Percentiles rank a stretch among this genome's conserved stretches.
phyloP scores from a whole-genome alignment of 371 early-diverging fungal genomes.

The Funneliformis caledonium region DNA sequence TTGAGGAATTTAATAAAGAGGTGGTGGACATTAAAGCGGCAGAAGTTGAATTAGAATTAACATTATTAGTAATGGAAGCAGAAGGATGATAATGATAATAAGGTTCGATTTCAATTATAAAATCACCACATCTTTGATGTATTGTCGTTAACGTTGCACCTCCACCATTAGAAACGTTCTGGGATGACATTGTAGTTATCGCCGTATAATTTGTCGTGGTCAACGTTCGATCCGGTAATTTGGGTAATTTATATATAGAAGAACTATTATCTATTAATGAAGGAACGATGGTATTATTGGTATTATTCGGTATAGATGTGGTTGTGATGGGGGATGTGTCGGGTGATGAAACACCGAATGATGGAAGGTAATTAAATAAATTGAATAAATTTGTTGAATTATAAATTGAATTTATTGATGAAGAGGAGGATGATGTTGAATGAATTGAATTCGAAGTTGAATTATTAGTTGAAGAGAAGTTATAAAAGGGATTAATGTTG shows the following conservation, averaged over 20 bases:
- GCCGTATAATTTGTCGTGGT: not conserved
- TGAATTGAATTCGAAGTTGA: not conserved
- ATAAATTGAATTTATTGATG: not conserved
- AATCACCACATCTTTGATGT: constrained; percentile 30
- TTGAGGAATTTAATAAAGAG: not conserved
- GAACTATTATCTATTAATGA: not conserved
- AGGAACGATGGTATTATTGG: not conserved
- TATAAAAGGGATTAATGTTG: not conserved
- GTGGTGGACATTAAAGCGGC: not conserved
- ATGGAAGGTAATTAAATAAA: not conserved
- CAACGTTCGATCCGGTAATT: not conserved
- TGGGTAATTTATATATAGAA: not conserved
- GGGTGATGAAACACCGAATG: not conserved
- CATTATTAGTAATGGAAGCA: not conserved
- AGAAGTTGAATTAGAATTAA: not conserved
- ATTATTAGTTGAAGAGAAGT: not conserved
- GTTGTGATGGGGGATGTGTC: not conserved
- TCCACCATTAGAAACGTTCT: not conserved
- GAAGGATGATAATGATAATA: constrained; percentile 5
- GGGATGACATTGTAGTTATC: not conserved
- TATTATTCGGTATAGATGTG: not conserved
- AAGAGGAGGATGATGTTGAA: not conserved
- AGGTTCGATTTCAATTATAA: constrained; percentile 33
- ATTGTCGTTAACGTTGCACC: not conserved
- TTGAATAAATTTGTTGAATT: too few relatives aligned